Conservation (phyloP, 345 rosid genomes). For the Dipteronia dyeriana region DNA sequence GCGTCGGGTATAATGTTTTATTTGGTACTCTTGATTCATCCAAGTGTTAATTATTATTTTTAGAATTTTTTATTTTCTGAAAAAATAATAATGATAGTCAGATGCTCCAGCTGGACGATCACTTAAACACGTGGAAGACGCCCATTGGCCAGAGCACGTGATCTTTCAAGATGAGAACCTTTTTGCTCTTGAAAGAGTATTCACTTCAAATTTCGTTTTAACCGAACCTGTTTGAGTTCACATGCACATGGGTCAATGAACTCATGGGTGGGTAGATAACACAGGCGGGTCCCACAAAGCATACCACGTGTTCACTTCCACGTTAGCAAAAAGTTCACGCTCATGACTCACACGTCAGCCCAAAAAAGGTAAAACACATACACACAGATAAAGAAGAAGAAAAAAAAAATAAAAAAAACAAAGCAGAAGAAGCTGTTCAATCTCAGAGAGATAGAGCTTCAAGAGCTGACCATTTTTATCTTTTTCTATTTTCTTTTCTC, state of each 20-base stretch:
- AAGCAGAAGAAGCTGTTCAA: neutral
- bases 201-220: neutral
- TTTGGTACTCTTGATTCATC: too few relatives aligned
- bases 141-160: slow-evolving; percentile 5
- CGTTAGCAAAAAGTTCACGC: slow-evolving; percentile 47
- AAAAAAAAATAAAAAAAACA: too few relatives aligned
- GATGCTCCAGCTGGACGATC: neutral
- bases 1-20: too few relatives aligned
- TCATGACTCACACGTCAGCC: slow-evolving; percentile 35
- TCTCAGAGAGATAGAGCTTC: neutral
- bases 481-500: neutral
- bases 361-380: slow-evolving; percentile 8
- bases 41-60: too few relatives aligned
- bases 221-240: slow-evolving; percentile 33
- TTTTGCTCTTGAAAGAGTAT: slow-evolving; percentile 12
- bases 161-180: neutral
- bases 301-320: slow-evolving; percentile 34
- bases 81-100: too few relatives aligned
- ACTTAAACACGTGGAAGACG: neutral
- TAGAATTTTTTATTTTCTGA: too few relatives aligned
- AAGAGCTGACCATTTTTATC: slow-evolving; percentile 7
- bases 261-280: slow-evolving; percentile 39
- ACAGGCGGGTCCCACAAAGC: slow-evolving; percentile 33
- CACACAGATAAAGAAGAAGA: slow-evolving; percentile 18
- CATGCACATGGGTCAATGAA: slow-evolving; percentile 29